Conservation (phyloP, 108 stramenopile genomes). For the Bacterosira constricta region DNA sequence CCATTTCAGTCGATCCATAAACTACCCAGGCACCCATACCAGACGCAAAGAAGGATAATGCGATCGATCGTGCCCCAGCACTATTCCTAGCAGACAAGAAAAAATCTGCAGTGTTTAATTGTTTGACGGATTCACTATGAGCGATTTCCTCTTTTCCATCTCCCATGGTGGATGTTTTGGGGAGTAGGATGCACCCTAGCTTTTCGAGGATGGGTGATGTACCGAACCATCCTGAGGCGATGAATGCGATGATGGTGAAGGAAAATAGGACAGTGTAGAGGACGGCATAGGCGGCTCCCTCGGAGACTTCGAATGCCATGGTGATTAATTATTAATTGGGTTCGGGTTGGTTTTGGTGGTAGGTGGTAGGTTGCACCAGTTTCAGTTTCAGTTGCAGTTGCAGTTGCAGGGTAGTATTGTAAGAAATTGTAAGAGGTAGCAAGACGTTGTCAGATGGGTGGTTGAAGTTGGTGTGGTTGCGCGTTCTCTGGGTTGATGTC, state of each 20-base stretch:
- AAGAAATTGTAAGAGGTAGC: too few species aligned
- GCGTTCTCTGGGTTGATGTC: too few species aligned
- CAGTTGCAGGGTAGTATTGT: too few species aligned
- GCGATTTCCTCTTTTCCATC: too few species aligned
- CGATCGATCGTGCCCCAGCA: conserved; percentile 54
- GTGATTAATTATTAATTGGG: background rate
- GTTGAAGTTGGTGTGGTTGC: too few species aligned
- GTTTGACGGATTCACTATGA: conserved; percentile 21
- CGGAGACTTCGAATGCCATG: conserved; percentile 43
- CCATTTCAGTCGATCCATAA: conserved; percentile 80
- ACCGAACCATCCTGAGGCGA: conserved; percentile 45
- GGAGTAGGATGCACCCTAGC: conserved; percentile 45
- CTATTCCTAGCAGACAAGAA: conserved; percentile 66
- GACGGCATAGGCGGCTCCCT: conserved; percentile 64
- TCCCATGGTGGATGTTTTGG: conserved; percentile 19
- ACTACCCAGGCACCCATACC: conserved; percentile 86
- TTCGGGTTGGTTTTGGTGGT: background rate
- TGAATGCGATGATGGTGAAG: conserved; percentile 61
- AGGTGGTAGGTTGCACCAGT: background rate
- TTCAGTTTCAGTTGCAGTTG: background rate
- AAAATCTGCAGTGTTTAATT: conserved; percentile 50
- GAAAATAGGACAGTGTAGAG: conserved; percentile 58
- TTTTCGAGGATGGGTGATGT: conserved; percentile 16
- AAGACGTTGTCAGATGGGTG: too few species aligned
- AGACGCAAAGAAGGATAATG: conserved; percentile 70